Evolutionary conservation across 2,329 filamentous ascomycete species (phyloP).

Genomic region (Myrmaecium sp.): DNA sequence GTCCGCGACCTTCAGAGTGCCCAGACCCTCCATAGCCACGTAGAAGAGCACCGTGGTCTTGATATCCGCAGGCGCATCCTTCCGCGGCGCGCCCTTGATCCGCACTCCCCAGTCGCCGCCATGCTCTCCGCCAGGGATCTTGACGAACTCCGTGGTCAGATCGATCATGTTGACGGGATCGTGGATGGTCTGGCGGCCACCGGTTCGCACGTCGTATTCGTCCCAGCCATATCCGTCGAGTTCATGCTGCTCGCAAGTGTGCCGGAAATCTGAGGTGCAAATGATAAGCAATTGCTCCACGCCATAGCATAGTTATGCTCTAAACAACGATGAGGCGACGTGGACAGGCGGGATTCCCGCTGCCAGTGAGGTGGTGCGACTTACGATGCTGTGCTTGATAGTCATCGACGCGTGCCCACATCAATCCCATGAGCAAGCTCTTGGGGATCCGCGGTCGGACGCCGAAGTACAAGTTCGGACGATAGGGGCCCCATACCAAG

Average conservation of each 20-base stretch:
- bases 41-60: conserved; percentile 74
- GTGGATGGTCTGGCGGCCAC: conserved; percentile 79
- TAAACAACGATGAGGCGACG: background rate
- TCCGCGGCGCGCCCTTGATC: conserved; percentile 63
- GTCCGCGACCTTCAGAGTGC: conserved; percentile 42
- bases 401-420: conserved; percentile 78
- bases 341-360: background rate
- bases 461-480: conserved; percentile 88
- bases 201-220: conserved; percentile 78
- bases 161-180: conserved; percentile 79
- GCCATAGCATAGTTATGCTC: too few species aligned
- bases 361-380: too few species aligned
- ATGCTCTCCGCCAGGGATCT: conserved; percentile 68
- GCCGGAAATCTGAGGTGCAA: conserved; percentile 52
- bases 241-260: conserved; percentile 91
- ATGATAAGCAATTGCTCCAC: conserved; percentile 2
- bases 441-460: conserved; percentile 67
- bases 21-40: conserved; percentile 59
- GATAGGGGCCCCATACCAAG: conserved; percentile 89
- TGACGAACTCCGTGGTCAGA: conserved; percentile 85
- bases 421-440: conserved; percentile 63
- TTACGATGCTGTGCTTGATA: conserved; percentile 63
- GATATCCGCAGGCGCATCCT: conserved; percentile 46
- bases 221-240: conserved; percentile 98
- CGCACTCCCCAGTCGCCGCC: conserved; percentile 87